Base-by-base conservation (phyloP, 1,284 basidiomycete species). In the Melampsora americana region DNA sequence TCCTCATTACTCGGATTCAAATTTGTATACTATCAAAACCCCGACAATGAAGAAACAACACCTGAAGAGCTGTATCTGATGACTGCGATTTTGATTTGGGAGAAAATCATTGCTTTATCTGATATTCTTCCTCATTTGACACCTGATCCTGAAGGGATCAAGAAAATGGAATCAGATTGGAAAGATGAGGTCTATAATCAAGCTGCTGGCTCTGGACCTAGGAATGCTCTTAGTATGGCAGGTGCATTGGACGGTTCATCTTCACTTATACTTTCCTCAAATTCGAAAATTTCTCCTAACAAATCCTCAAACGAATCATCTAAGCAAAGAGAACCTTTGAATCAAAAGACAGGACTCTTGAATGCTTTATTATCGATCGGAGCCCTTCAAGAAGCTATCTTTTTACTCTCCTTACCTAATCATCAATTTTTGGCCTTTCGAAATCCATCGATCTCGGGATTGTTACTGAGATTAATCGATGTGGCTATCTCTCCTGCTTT, bases 1-100 rank as follows among this genome's bases (percentile, higher is more conserved):
- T 91, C 92, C 11, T 93, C 97, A 83, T 90, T 98, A 1, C 85
- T 99, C 16, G 95, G 95, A 26, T 98, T 98, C 87, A 98, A 99
- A 82, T 96, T 96, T 81, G 86, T 87, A 12, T 89, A 91, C 83
- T 97, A 95, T 83, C 90, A 93, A 84, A 92, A 92, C 78, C 72
- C 87, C 80, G 46, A 59, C 3, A 80, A 81, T 39, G 78, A 50
- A 87, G 90, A 84, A 78, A 84, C 59, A 23, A 87, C 89, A 0
- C 91, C 93, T 0, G 88, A 87, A 77, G 89, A 88, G 77, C 85
- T 99, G 20, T 91, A 92, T 80, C 86, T 93, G 64, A 87, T 91
- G 44, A 89, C 94, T 0, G 95, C 95, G 3, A 85, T 99, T 7
- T 85, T 99, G 60, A 90, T 99, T 79, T 90, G 92, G 60, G 90